A percentile compares a stretch with the other conserved stretches of the same genome.
phyloP scores from a whole-genome alignment of 75 land plant genomes.

The Cupressus sempervirens region DNA sequence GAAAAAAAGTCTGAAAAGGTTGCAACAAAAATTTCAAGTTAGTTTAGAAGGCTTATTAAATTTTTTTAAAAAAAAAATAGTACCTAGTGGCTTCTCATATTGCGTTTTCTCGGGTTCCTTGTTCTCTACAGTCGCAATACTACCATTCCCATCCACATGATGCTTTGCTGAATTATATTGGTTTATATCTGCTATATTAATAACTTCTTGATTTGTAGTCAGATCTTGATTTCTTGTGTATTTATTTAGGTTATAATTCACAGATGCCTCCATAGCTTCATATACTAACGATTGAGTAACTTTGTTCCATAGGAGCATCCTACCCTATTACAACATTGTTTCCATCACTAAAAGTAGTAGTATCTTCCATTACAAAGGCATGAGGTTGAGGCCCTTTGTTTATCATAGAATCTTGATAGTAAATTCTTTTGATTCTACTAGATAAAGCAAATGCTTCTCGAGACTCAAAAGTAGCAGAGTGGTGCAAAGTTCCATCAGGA shows the following conservation, averaged over 20 bases:
- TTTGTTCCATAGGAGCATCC: slow-evolving; percentile 12
- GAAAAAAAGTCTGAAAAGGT: not conserved
- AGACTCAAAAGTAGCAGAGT: not conserved
- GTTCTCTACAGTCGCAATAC: slow-evolving; percentile 13
- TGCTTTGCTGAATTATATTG: slow-evolving; percentile 11
- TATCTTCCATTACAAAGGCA: slow-evolving; percentile 3
- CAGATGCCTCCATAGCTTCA: slow-evolving; percentile 23
- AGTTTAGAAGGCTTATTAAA: not conserved
- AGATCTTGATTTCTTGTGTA: not conserved
- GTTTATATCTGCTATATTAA: slow-evolving; percentile 14
- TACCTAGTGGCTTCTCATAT: not conserved
- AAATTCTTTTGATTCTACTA: slow-evolving; percentile 6
- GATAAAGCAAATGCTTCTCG: slow-evolving; percentile 14
- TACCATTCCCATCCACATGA: too few relatives aligned
- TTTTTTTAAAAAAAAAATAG: not conserved
- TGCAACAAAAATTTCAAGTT: not conserved
- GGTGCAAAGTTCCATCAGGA: slow-evolving; percentile 5
- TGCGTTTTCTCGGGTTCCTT: not conserved
- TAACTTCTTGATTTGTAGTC: slow-evolving; percentile 7
- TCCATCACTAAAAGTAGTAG: not conserved
- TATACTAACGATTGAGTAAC: slow-evolving; percentile 16
- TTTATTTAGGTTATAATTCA: slow-evolving; percentile 14
- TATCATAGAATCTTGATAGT: slow-evolving; percentile 8
- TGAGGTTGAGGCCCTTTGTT: slow-evolving; percentile 4
- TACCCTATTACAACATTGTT: not conserved